Percentiles rank a stretch among this genome's conserved stretches.
phyloP scores from a whole-genome alignment of 441 rosid species.

The Pelargonium citronellum region DNA sequence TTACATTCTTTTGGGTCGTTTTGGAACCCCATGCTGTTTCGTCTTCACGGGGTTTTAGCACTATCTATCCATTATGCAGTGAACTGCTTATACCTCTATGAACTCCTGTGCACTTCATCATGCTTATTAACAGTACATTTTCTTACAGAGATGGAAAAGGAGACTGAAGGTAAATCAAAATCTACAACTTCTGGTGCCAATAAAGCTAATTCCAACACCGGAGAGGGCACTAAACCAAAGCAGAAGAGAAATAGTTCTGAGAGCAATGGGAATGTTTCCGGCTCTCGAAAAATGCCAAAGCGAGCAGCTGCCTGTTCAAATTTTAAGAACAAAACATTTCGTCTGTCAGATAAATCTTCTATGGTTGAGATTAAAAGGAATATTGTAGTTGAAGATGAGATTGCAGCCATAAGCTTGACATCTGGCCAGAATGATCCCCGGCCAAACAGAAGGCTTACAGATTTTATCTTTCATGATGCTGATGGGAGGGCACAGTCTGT shows the following conservation, averaged over 20 bases:
- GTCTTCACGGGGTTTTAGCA: not conserved
- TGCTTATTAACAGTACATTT: not conserved
- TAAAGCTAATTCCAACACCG: conserved; percentile 14
- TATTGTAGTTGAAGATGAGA: conserved; percentile 24
- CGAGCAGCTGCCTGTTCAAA: conserved; percentile 28
- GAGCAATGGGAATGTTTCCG: not conserved
- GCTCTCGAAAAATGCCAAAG: conserved; percentile 26
- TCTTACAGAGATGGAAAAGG: conserved; percentile 20
- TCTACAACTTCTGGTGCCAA: conserved; percentile 14
- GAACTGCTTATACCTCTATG: not conserved
- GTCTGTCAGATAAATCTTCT: conserved; percentile 18
- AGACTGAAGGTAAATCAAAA: conserved; percentile 11
- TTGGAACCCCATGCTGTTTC: not conserved
- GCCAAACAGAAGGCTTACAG: conserved; percentile 58
- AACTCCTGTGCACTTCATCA: not conserved
- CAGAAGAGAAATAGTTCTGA: conserved; percentile 21
- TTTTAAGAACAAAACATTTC: conserved; percentile 25
- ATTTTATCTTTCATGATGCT: conserved; percentile 51
- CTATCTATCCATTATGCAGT: not conserved
- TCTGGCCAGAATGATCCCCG: conserved; percentile 31
- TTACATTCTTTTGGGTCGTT: not conserved
- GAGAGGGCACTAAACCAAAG: conserved; percentile 7
- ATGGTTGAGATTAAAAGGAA: conserved; percentile 22
- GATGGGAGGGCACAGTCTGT: conserved; percentile 42
- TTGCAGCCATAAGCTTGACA: conserved; percentile 28